Evolutionary conservation across 139 green algal genomes (phyloP), one percentile per base, ranked within the genome.

Genomic region (Tetradesmus lagerheimii): DNA sequence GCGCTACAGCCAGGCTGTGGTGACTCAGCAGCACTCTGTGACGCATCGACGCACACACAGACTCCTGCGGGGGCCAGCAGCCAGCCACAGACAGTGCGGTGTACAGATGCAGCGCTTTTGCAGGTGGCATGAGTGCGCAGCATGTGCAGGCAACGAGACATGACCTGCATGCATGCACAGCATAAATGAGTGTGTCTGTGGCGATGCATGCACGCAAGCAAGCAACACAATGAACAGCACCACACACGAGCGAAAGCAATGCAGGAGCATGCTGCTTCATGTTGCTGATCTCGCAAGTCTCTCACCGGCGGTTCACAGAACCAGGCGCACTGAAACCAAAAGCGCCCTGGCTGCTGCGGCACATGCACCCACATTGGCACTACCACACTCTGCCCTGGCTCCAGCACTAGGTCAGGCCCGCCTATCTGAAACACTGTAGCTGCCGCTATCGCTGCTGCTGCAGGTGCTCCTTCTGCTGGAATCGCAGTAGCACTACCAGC

Each of bases 301-400:
- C 84, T 80, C 67, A 92, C 84, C 80, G 29, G 34, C 0, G 94
- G 93, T 80, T 97, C 93, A 43, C 91, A 95, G 85, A 93, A 95
- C 88, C 92, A 95, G 15, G 92, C 89, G 16, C 91, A 77, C 45
- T 94, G 80, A 43, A 96, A 90, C 41, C 67, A 66, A 37, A 95
- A 74, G 9, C 45, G 53, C 29, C 94, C 95, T 29, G 89, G 12
- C 14, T 71, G 66, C 4, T 76, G 78, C 11, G 92, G 92, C 29
- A 83, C 25, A 87, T 97, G 94, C 84, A 96, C 57, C 94, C 94
- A 95, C 90, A 97, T 50, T 34, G 93, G 91, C 91, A 93, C 93
- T 29, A 89, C 53, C 79, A 95, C 41, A 31, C 6, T 80, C 31
- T 84, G 75, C 1, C 92, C 90, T 9, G 92, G 90, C 15, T 50